A percentile compares a stretch with the other conserved stretches of the same genome.
phyloP scores from a whole-genome alignment of 306 rosid genomes.

The Prunus dulcis region DNA sequence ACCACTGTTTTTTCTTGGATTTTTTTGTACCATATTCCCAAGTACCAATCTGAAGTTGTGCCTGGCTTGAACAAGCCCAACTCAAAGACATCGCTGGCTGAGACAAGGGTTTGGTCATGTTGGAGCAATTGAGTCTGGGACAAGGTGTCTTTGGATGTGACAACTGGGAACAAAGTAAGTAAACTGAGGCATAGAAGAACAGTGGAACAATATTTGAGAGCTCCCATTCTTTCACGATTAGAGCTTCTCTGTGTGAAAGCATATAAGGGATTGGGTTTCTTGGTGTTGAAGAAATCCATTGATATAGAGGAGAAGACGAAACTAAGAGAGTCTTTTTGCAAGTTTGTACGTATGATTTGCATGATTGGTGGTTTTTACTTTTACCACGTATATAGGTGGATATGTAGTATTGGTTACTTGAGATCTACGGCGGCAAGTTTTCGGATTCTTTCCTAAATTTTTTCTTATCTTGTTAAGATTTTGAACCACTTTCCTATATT shows the following conservation, averaged over 20 bases:
- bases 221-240: constrained; percentile 34
- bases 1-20: constrained; percentile 26
- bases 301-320: no score
- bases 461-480: background rate
- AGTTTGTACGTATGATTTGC: no score
- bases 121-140: constrained; percentile 39
- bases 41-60: constrained; percentile 35
- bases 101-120: constrained; percentile 45
- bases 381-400: no score
- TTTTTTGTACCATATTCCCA: constrained; percentile 68
- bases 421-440: no score
- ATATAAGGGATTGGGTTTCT: no score
- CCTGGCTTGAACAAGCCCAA: constrained; percentile 42
- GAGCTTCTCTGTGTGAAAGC: no score
- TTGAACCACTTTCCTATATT: background rate
- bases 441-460: no score
- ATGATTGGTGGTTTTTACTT: no score
- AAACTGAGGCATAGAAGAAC: constrained; percentile 17
- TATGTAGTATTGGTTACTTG: no score
- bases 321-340: no score
- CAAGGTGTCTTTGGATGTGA: constrained; percentile 39
- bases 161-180: constrained; percentile 14
- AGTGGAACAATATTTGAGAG: constrained; percentile 5
- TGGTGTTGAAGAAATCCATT: no score
- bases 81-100: constrained; percentile 40